Evolutionary conservation across 2,329 filamentous ascomycete genomes (phyloP).

Genomic region (Epichloe sp.): DNA sequence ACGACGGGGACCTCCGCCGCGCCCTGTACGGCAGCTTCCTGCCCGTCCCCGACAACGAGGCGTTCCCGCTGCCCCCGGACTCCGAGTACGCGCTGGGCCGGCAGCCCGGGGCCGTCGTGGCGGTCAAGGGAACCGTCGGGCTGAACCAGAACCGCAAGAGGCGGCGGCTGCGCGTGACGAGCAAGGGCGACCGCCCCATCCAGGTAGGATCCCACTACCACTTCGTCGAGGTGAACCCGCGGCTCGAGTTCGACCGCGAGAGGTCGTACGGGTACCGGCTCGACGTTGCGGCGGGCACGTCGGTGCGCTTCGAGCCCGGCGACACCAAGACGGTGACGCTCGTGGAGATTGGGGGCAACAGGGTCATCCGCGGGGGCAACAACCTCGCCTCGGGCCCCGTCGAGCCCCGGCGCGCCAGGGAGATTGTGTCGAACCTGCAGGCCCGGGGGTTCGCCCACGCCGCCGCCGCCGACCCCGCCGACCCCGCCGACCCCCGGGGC

Average conservation of each 20-base stretch:
- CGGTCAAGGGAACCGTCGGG: conserved; percentile 52
- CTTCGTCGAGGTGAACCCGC: conserved; percentile 88
- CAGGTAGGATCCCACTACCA: conserved; percentile 95
- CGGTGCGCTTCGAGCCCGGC: conserved; percentile 85
- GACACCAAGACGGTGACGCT: conserved; percentile 82
- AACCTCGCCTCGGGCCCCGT: conserved; percentile 60
- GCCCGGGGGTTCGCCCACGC: conserved; percentile 70
- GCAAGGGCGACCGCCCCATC: conserved; percentile 77
- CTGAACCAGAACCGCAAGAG: conserved; percentile 65
- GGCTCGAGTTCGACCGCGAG: conserved; percentile 75
- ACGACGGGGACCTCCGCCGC: conserved; percentile 75
- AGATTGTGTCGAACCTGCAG: conserved; percentile 55
- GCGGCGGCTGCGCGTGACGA: conserved; percentile 64
- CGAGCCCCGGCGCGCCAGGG: conserved; percentile 46
- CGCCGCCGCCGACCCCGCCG: conserved; percentile 33
- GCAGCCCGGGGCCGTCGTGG: conserved; percentile 69
- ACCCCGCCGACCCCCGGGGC: conserved; percentile 40
- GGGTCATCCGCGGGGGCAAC: conserved; percentile 76
- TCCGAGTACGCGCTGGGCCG: conserved; percentile 53
- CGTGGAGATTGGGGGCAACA: conserved; percentile 74
- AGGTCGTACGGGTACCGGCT: conserved; percentile 74
- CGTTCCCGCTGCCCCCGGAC: conserved; percentile 53
- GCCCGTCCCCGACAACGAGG: conserved; percentile 55
- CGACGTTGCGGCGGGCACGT: conserved; percentile 84
- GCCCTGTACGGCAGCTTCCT: conserved; percentile 88